Evolutionary conservation across 2,329 filamentous ascomycete genomes (phyloP).

Genomic region (Paraphaeosphaeria sporulosa): DNA sequence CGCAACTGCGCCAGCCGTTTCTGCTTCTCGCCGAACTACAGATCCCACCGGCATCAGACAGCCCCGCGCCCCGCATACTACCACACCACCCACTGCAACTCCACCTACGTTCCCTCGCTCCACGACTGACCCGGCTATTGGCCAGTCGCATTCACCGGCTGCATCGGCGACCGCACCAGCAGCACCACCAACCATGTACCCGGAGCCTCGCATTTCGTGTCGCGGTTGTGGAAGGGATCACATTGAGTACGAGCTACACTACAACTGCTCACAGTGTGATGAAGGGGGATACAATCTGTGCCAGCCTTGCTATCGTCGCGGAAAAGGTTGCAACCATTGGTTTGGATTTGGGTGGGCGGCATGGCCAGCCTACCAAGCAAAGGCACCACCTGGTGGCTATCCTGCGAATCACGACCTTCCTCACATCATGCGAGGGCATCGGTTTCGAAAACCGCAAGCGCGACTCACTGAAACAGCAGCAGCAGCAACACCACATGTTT

Average conservation of each 20-base stretch:
- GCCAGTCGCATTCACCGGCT: slow-evolving; percentile 27
- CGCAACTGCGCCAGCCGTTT: slow-evolving; percentile 25
- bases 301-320: slow-evolving; percentile 77
- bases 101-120: slow-evolving; percentile 37
- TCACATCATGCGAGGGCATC: slow-evolving; percentile 60
- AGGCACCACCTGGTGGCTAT: slow-evolving; percentile 52
- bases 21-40: slow-evolving; percentile 40
- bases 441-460: slow-evolving; percentile 48
- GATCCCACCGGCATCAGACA: slow-evolving; percentile 36
- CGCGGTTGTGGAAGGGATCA: slow-evolving; percentile 72
- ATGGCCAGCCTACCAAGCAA: slow-evolving; percentile 67
- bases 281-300: slow-evolving; percentile 81
- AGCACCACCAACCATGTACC: slow-evolving; percentile 55
- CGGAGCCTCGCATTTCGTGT: slow-evolving; percentile 78
- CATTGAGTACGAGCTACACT: slow-evolving; percentile 87
- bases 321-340: slow-evolving; percentile 84
- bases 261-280: slow-evolving; percentile 77
- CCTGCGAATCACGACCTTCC: slow-evolving; percentile 54
- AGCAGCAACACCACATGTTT: slow-evolving; percentile 25
- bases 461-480: slow-evolving; percentile 31
- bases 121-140: slow-evolving; percentile 36
- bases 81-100: slow-evolving; percentile 35
- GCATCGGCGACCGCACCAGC: slow-evolving; percentile 18
- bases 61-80: slow-evolving; percentile 30
- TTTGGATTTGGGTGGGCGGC: slow-evolving; percentile 84